Conservation (phyloP, 139 green algal species). For the Diplosphaera chodatii region DNA sequence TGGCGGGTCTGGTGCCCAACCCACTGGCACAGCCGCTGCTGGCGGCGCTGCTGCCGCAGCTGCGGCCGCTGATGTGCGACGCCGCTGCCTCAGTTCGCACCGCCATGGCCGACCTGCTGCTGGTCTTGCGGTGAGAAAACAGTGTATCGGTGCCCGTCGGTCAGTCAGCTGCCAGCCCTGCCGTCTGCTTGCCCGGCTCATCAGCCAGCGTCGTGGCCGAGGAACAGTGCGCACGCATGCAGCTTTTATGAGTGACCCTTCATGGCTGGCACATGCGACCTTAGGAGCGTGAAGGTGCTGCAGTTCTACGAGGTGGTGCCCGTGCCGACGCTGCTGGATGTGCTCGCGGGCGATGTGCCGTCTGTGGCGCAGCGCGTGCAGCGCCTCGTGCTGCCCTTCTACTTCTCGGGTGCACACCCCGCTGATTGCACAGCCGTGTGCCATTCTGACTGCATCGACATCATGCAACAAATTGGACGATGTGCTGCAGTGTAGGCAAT, state of each 20-base stretch:
- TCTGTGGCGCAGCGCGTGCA: slow-evolving; percentile 33
- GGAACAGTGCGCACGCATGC: too few species aligned
- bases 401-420: slow-evolving; percentile 35
- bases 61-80: slow-evolving; percentile 50
- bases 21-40: slow-evolving; percentile 64
- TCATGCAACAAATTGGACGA: too few species aligned
- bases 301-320: slow-evolving; percentile 60
- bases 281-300: slow-evolving; percentile 29
- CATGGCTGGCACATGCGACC: background rate
- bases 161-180: too few species aligned
- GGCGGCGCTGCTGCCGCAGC: slow-evolving; percentile 45
- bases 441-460: too few species aligned
- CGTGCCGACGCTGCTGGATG: slow-evolving; percentile 49
- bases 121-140: slow-evolving; percentile 32
- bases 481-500: too few species aligned
- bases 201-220: too few species aligned
- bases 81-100: slow-evolving; percentile 37
- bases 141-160: too few species aligned
- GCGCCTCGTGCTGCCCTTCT: slow-evolving; percentile 57
- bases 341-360: slow-evolving; percentile 30
- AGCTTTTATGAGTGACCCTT: too few species aligned
- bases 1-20: slow-evolving; percentile 59
- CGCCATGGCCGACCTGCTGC: slow-evolving; percentile 56
- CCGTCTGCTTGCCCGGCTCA: too few species aligned
- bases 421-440: too few species aligned